These are phyloP conservation scores for Pseudogymnoascus sp. DNA, from an alignment of 2,329 filamentous ascomycete species.

Conservation along the genomic window DNA sequence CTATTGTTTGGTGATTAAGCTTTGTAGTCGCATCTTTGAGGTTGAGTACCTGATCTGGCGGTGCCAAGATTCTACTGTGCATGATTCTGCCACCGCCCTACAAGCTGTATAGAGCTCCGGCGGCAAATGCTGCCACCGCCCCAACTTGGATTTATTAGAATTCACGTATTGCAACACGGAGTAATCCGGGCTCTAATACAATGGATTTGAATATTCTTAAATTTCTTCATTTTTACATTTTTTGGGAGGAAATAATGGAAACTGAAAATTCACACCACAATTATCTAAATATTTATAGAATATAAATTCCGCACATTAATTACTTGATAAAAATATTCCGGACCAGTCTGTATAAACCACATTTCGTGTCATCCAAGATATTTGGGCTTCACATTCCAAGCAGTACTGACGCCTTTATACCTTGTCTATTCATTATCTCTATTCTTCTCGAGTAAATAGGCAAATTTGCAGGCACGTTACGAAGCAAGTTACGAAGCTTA, in stretches of 20 bases:
- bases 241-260: neutral
- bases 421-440: neutral
- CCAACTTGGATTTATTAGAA: neutral
- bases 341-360: neutral
- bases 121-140: neutral
- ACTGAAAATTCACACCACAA: neutral
- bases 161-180: neutral
- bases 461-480: too few relatives aligned
- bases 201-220: neutral
- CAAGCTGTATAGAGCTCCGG: neutral
- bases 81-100: conserved; percentile 8
- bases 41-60: conserved; percentile 4
- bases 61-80: neutral
- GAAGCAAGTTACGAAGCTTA: neutral
- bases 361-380: neutral
- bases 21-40: neutral
- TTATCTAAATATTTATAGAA: neutral
- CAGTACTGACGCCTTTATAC: neutral
- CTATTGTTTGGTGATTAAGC: neutral
- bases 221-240: neutral
- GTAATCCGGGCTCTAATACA: neutral
- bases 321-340: neutral
- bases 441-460: neutral
- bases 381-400: neutral
- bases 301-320: neutral